Base-by-base conservation (phyloP, 106 monocot genomes). In the Allium cepa region DNA sequence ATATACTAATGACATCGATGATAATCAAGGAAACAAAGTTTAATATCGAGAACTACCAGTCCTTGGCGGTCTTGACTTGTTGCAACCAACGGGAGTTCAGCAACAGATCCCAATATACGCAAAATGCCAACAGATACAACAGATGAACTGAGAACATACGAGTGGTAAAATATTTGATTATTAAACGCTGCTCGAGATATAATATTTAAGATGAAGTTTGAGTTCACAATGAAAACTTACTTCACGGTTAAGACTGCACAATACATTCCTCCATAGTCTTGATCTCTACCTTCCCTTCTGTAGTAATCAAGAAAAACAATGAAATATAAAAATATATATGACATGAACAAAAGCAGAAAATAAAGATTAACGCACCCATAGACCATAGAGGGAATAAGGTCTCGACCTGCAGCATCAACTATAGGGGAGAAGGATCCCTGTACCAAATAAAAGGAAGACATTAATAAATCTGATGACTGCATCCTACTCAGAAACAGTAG, bases 401-500 rank as follows among this genome's bases (percentile, higher is more conserved):
- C 90, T 53, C 84, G 74, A n/a, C 87, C 85, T 72, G 76, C 60
- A 53, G 73, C 59, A 70, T 99, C 93, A 72, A 99, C 78, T 77
- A 99, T 99, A 15, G 99, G 99, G 73, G 90, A 92, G 81, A 99
- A 99, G 22, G 79, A 85, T 72, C 90, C 93, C 99, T 99, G 84
- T 47, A 80, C 36, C 36, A 52, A 69, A 50, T 22, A 71, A 47
- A 10, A 69, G 57, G 10, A 50, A 9, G 22, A 50, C 61, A 60
- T 12, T 36, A 36, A 36, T 36, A 36, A 36, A 36, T 36, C 36
- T 36, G 36, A 36, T 3, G 36, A 5, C 36, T 36, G 36, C 5
- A 5, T 36, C 36, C 36, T 4, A 0, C 36, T 36, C 36, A 36
- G 36, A 36, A 36, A 36, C 5, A 36, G 36, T 4, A 36, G 36